Conservation (phyloP, 2,329 filamentous ascomycete species). For the Tricladium varicosporioides region DNA sequence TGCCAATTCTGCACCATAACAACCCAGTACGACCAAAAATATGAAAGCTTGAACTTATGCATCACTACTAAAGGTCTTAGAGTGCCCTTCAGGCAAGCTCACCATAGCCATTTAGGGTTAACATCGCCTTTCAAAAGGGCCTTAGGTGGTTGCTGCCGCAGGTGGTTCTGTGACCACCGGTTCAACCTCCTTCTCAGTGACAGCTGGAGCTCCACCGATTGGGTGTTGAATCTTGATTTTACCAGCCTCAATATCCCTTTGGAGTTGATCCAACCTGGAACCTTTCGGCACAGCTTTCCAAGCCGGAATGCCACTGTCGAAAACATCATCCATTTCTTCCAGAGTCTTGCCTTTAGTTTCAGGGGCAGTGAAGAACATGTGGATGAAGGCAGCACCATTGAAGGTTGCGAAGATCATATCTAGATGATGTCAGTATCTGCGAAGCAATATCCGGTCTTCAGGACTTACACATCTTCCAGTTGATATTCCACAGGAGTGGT, state of each 20-base stretch:
- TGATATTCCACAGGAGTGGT: constrained; percentile 51
- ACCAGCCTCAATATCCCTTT: constrained; percentile 45
- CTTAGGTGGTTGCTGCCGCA: background rate
- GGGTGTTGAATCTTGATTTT: constrained; percentile 27
- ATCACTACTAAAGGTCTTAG: too few species aligned
- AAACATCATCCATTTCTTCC: constrained; percentile 75
- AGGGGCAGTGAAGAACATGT: constrained; percentile 65
- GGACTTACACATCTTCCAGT: constrained; percentile 53
- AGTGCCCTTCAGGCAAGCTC: too few species aligned
- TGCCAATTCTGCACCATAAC: too few species aligned
- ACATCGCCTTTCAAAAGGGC: background rate
- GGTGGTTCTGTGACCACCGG: background rate
- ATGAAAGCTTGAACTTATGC: too few species aligned
- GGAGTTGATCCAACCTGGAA: constrained; percentile 46
- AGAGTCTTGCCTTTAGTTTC: constrained; percentile 72
- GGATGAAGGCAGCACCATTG: constrained; percentile 64
- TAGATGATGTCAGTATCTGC: background rate
- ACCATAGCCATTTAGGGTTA: too few species aligned
- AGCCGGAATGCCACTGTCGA: constrained; percentile 56
- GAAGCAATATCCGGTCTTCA: too few species aligned
- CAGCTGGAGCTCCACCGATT: constrained; percentile 19
- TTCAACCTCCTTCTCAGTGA: background rate
- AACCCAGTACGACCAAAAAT: too few species aligned
- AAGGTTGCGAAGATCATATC: constrained; percentile 74
- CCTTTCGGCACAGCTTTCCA: constrained; percentile 49